A percentile compares a stretch with the other conserved stretches of the same genome.
Evolutionary conservation across 2,329 filamentous ascomycete species (phyloP).

Genomic region (Thelonectria discophora): DNA sequence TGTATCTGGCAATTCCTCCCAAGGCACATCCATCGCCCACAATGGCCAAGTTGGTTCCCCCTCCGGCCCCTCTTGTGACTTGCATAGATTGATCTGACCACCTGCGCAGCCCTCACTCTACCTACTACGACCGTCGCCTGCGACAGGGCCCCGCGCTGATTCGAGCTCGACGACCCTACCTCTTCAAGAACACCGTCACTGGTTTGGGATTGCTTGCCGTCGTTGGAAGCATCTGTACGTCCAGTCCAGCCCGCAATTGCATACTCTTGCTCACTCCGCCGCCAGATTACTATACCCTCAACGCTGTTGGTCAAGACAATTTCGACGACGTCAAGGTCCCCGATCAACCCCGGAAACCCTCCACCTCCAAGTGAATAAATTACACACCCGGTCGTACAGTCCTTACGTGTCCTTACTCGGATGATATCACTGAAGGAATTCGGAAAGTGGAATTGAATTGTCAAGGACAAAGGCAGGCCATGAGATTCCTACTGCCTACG

Average conservation of each 20-base stretch:
- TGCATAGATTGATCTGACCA: constrained; percentile 35
- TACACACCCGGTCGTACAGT: neutral
- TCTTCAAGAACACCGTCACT: constrained; percentile 87
- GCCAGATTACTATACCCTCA: constrained; percentile 71
- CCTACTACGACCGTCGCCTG: constrained; percentile 92
- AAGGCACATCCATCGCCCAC: neutral
- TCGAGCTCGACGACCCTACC: constrained; percentile 89
- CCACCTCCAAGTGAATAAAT: constrained; percentile 46
- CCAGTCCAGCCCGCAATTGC: constrained; percentile 1
- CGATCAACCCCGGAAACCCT: constrained; percentile 68
- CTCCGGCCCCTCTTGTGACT: constrained; percentile 1
- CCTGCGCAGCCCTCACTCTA: constrained; percentile 59
- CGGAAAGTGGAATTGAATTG: constrained; percentile 7
- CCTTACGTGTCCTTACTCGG: no score
- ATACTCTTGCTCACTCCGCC: constrained; percentile 28
- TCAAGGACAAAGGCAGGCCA: constrained; percentile 25
- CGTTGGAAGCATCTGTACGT: constrained; percentile 87
- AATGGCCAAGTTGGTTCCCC: constrained; percentile 37
- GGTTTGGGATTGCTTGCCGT: constrained; percentile 79
- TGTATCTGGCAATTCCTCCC: neutral
- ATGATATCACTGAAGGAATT: neutral
- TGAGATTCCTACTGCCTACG: constrained; percentile 33
- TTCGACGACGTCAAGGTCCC: constrained; percentile 96
- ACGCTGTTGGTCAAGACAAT: constrained; percentile 91
- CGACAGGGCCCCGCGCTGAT: constrained; percentile 89